Evolutionary conservation across 257 asterid species (phyloP), one percentile per base, ranked within the genome.

Genomic region (Cordia subcordata): DNA sequence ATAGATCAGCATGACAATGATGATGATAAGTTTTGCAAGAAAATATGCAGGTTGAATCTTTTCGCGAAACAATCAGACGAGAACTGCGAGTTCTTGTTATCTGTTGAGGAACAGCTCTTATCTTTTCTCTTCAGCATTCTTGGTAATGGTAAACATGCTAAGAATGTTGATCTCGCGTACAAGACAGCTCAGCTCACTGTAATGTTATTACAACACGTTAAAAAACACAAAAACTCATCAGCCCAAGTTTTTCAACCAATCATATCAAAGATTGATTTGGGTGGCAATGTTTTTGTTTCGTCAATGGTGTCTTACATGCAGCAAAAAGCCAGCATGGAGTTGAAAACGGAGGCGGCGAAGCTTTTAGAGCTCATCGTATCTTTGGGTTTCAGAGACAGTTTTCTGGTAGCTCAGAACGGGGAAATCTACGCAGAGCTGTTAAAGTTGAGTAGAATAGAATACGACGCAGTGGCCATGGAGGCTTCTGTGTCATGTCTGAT

Each of bases 21-120:
- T 16, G 16, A 47, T 6, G 1, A 47, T 1, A 47, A 47, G 1
- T 47, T 10, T 60, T 11, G 44, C 0, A 68, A 67, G 4, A 55
- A 49, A 5, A 37, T 82, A 13, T 44, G 76, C 46, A 68, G 69
- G 33, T 76, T 89, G 10, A 58, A 70, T 53, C n/a, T 68, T 0
- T 79, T 88, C 53, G 81, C 83, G 13, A 71, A 63, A 5, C 73
- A 68, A 49, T 71, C 81, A 11, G 81, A 76, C 20, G 86, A 75
- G 0, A 82, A 78, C 67, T 69, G 49, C 0, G 52, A 47, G 53
- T 61, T 63, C 17, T 16, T 85, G 57, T 72, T 66, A 11, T 53
- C 72, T 3, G 59, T 44, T 18, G 73, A 65, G 10, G 49, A 77
- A 42, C 47, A 42, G 53, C 19, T 84, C 61, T 60, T 76, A 55